Percentiles rank a stretch among this genome's conserved stretches.
Evolutionary conservation across 164 flowering plant genomes (phyloP).

Genomic region (Cinnamomum chago): DNA sequence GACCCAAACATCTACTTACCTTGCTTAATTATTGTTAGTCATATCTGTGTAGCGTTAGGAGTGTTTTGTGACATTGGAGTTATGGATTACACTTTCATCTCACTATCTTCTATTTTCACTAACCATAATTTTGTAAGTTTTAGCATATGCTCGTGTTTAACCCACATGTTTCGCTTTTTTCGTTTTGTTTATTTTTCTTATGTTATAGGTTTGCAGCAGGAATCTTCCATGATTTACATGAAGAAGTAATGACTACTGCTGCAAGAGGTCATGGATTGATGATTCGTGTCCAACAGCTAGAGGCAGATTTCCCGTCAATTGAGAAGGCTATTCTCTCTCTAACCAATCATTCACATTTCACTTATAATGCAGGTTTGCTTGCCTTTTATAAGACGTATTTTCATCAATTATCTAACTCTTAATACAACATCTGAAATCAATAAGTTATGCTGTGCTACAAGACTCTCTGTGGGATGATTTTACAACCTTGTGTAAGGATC

Average conservation of each 20-base stretch:
- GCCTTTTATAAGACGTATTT: neutral
- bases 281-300: slow-evolving; percentile 87
- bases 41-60: neutral
- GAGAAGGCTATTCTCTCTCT: slow-evolving; percentile 85
- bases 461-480: too few species aligned
- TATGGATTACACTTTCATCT: neutral
- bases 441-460: too few species aligned
- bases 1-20: neutral
- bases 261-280: slow-evolving; percentile 89
- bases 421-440: too few species aligned
- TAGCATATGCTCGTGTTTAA: neutral
- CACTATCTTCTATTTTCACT: neutral
- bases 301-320: slow-evolving; percentile 76
- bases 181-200: slow-evolving; percentile 2
- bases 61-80: neutral
- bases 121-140: neutral
- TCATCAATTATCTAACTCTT: too few species aligned
- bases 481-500: too few species aligned
- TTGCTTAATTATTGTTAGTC: neutral
- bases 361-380: slow-evolving; percentile 56
- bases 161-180: neutral
- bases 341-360: slow-evolving; percentile 56
- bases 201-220: slow-evolving; percentile 91
- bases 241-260: slow-evolving; percentile 90
- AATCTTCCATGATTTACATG: slow-evolving; percentile 90